A percentile compares a stretch with the other conserved stretches of the same genome.
phyloP scores from a whole-genome alignment of 2,329 filamentous ascomycete species.

The Alternaria postmessia region DNA sequence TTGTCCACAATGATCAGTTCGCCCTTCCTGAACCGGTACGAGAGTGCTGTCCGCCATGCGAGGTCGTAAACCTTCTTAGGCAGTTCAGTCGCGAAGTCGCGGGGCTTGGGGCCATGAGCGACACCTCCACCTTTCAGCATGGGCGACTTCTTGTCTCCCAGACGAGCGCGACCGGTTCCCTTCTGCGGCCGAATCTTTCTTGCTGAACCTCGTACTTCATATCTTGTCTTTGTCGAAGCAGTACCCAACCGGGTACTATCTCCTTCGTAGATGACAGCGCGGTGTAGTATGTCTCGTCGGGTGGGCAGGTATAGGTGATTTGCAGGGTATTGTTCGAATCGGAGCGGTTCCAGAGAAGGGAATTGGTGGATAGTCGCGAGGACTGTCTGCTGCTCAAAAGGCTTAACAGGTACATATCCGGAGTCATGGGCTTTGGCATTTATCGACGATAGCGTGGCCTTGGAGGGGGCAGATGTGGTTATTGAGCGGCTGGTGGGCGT shows the following conservation, averaged over 20 bases:
- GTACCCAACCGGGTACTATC: constrained; percentile 83
- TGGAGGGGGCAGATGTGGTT: constrained; percentile 60
- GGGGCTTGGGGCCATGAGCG: constrained; percentile 85
- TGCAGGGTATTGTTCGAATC: constrained; percentile 78
- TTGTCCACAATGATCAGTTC: constrained; percentile 88
- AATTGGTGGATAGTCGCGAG: constrained; percentile 89
- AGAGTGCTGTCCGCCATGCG: constrained; percentile 92
- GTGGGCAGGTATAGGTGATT: constrained; percentile 88
- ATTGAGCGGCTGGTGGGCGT: constrained; percentile 40
- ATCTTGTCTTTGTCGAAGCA: constrained; percentile 65
- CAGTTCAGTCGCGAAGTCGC: constrained; percentile 86
- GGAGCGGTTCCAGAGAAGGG: constrained; percentile 83
- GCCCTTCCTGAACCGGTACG: constrained; percentile 86
- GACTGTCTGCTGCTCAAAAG: constrained; percentile 61
- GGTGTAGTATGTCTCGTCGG: constrained; percentile 89
- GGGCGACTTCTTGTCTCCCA: constrained; percentile 82
- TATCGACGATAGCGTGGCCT: constrained; percentile 62
- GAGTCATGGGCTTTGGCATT: constrained; percentile 50
- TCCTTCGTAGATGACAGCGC: constrained; percentile 90
- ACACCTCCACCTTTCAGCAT: constrained; percentile 87
- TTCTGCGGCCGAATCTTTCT: constrained; percentile 88
- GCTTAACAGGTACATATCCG: constrained; percentile 46
- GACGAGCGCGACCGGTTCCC: constrained; percentile 79
- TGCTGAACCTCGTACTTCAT: constrained; percentile 83
- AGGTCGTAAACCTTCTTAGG: constrained; percentile 93